Conservation (phyloP, 805 yeast species). For the Saccharomycopsis sp. region DNA sequence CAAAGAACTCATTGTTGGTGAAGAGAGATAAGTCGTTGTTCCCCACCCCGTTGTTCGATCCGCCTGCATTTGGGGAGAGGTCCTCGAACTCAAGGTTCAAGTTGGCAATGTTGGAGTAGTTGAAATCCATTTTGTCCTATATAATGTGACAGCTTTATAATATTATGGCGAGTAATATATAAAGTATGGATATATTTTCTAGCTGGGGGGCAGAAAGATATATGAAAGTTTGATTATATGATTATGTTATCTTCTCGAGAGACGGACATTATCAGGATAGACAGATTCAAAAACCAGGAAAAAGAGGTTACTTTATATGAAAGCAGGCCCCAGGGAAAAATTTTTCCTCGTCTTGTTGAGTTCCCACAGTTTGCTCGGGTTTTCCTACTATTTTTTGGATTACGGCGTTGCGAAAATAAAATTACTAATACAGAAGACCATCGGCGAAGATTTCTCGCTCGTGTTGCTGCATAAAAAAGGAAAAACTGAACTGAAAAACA, state of each 20-base stretch:
- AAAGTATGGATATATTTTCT: not conserved
- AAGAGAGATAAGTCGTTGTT: slow-evolving; percentile 10
- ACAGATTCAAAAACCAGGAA: not conserved
- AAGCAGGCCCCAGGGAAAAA: too few relatives aligned
- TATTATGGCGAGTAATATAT: not conserved
- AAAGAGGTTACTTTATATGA: not conserved
- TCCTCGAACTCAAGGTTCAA: slow-evolving; percentile 12
- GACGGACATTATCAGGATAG: too few relatives aligned
- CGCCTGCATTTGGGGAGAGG: slow-evolving; percentile 3
- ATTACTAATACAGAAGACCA: not conserved
- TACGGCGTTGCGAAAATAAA: not conserved
- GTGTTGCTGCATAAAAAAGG: not conserved
- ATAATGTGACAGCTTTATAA: slow-evolving; percentile 2
- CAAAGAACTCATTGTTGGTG: slow-evolving; percentile 11
- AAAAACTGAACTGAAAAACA: too few relatives aligned
- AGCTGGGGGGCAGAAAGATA: not conserved
- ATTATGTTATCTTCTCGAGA: not conserved
- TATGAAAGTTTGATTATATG: not conserved
- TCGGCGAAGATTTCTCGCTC: not conserved
- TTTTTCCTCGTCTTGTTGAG: not conserved
- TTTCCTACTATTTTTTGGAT: not conserved
- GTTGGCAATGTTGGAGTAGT: slow-evolving; percentile 14
- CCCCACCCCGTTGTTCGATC: not conserved
- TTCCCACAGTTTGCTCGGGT: not conserved
- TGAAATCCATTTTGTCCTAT: slow-evolving; percentile 11